A percentile compares a stretch with the other conserved stretches of the same genome.
Evolutionary conservation across 2,329 filamentous ascomycete species (phyloP).

Genomic region (Aspergillus pseudonomiae): DNA sequence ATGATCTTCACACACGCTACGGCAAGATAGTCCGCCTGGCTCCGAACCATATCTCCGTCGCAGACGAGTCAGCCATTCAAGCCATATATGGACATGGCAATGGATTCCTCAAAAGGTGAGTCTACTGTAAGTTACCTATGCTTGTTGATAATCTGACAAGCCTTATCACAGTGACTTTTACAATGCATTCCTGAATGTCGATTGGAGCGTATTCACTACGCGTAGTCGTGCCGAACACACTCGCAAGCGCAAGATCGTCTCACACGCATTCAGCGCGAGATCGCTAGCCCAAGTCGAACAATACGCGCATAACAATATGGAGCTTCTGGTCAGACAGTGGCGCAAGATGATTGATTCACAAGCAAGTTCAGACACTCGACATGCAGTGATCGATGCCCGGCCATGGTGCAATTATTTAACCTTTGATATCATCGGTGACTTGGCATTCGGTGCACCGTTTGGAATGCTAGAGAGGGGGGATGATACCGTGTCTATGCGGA

Average conservation of each 20-base stretch:
- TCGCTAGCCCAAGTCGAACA: not conserved
- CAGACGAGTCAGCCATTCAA: not conserved
- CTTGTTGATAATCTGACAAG: not conserved
- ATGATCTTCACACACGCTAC: not conserved
- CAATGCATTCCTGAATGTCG: not conserved
- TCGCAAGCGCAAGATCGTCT: not conserved
- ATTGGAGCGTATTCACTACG: not conserved
- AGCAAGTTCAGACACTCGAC: not conserved
- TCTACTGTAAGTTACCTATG: accelerated
- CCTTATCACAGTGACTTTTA: not conserved
- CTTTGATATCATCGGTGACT: not conserved
- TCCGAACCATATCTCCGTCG: not conserved
- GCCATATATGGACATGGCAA: not conserved
- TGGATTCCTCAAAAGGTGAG: not conserved
- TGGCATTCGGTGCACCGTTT: not conserved
- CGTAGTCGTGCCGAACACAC: not conserved
- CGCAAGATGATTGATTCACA: not conserved
- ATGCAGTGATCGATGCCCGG: not conserved
- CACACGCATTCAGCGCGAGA: not conserved
- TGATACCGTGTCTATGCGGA: not conserved
- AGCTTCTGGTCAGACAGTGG: not conserved
- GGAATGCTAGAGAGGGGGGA: not conserved
- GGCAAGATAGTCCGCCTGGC: not conserved
- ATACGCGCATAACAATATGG: not conserved
- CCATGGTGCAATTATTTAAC: not conserved